Conservation (phyloP, 2,329 filamentous ascomycete genomes). For the Davidsoniella virescens region DNA sequence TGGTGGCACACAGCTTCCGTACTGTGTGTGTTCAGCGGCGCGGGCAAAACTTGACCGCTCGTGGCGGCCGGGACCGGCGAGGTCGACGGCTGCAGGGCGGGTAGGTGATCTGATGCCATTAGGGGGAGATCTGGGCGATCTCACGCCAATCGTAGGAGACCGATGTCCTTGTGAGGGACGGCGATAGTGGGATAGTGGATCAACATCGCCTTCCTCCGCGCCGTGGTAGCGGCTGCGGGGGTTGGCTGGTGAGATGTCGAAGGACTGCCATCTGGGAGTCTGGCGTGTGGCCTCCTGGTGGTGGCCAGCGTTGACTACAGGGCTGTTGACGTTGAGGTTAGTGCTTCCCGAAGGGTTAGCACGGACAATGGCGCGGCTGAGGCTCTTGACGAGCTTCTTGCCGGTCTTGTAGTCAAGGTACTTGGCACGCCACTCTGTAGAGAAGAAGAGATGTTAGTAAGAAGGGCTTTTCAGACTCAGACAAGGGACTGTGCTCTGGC, state of each 20-base stretch:
- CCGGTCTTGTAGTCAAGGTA: slow-evolving; percentile 92
- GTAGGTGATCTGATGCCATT: no score
- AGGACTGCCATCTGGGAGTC: slow-evolving; percentile 15
- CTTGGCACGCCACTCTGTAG: slow-evolving; percentile 70
- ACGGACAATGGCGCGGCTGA: slow-evolving; percentile 54
- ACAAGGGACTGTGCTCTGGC: neutral
- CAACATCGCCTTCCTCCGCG: neutral
- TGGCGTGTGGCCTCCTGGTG: neutral
- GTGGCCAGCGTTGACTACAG: neutral
- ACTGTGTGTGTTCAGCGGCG: neutral
- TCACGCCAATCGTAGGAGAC: no score
- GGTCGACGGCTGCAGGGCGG: no score
- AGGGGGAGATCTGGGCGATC: no score
- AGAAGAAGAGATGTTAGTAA: slow-evolving; percentile 1
- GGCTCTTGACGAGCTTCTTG: slow-evolving; percentile 84
- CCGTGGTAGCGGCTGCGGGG: slow-evolving; percentile 14
- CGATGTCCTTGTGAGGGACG: neutral
- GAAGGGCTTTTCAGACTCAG: neutral
- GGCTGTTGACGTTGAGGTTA: slow-evolving; percentile 17
- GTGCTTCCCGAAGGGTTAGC: slow-evolving; percentile 30
- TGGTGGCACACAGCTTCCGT: slow-evolving; percentile 6
- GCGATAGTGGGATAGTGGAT: slow-evolving; percentile 3
- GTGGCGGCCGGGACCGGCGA: no score
- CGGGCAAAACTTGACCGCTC: no score
- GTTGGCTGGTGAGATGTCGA: slow-evolving; percentile 19